Base-by-base conservation (phyloP, 2,329 filamentous ascomycete genomes). In the Aspergillus brasiliensis region DNA sequence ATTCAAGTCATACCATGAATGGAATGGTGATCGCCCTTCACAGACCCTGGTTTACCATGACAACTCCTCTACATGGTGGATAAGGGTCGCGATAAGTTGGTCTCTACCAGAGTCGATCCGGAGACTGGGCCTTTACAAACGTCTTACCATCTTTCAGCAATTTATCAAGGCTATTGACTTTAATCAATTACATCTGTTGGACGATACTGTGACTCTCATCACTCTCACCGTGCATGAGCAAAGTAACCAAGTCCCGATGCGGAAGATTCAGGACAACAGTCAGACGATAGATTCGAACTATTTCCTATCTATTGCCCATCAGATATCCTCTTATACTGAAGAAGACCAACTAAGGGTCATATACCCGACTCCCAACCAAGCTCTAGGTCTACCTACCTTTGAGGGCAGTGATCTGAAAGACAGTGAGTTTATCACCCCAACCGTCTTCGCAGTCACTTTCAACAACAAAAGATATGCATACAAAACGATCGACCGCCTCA, bases 131-230 rank as follows among this genome's bases (percentile, higher is more conserved):
- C 13, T 3, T 34, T 13, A 10, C 31, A 34, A 34, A 13, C 31
- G 31, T 34, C 31, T 8, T 13, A 54, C 51, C 10, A 57, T 38
- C 42, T 60, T 64, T 21, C 58, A 47, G 34, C 38, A 25, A 3
- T 63, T 66, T 27, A 11, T 64, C 44, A 42, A 60, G 49, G 44
- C 48, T 8, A 63, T 66, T 31, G 54, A 64, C 27, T 64, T 64
- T 42, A 19, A 38, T 31, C 51, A 47, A 48, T 44, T 66, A 27
- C 15, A 48, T 34, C 62, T 66, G 38, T 27, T 64, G 40, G 59
- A 66, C 52, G 58, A 66, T 42, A 66, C 62, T 28, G 40, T 60
- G 62, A 56, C 48, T 42, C 28, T 34, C 42, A 51, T 64, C 58
- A 51, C 15, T 49, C 51, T 66, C 19, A 57, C 53, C 37, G 57